Percentiles rank a stretch among this genome's conserved stretches.
These are phyloP conservation scores for Rosa lucieae DNA, from an alignment of 306 rosid species.

Conservation along the genomic window DNA sequence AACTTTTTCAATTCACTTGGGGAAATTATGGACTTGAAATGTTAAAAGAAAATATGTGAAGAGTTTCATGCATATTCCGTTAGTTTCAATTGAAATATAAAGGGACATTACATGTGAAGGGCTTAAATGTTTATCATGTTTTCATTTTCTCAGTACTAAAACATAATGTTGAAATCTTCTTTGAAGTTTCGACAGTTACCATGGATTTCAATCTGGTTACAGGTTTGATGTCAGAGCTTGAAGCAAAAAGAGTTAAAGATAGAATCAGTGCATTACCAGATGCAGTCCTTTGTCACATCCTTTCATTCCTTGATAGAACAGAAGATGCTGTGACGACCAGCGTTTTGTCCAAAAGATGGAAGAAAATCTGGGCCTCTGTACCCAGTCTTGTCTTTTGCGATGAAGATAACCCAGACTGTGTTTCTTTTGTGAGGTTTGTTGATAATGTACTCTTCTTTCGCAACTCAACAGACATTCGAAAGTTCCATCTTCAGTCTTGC, in stretches of 20 bases:
- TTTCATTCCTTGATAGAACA: neutral
- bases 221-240: neutral
- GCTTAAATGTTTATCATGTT: too few relatives aligned
- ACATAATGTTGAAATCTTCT: too few relatives aligned
- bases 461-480: neutral
- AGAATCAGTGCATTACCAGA: slow-evolving; percentile 2
- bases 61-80: too few relatives aligned
- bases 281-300: neutral
- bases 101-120: too few relatives aligned
- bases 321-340: neutral
- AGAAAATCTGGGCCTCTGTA: neutral
- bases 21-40: too few relatives aligned
- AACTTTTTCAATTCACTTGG: too few relatives aligned
- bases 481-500: too few relatives aligned
- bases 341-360: neutral
- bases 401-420: neutral
- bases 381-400: neutral
- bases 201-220: neutral
- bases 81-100: too few relatives aligned
- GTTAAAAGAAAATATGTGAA: too few relatives aligned
- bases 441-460: neutral
- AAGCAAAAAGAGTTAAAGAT: neutral
- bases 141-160: too few relatives aligned
- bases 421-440: neutral
- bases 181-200: too few relatives aligned